Evolutionary conservation across 1,284 basidiomycete species (phyloP).

Genomic region (Ustilago trichophora): DNA sequence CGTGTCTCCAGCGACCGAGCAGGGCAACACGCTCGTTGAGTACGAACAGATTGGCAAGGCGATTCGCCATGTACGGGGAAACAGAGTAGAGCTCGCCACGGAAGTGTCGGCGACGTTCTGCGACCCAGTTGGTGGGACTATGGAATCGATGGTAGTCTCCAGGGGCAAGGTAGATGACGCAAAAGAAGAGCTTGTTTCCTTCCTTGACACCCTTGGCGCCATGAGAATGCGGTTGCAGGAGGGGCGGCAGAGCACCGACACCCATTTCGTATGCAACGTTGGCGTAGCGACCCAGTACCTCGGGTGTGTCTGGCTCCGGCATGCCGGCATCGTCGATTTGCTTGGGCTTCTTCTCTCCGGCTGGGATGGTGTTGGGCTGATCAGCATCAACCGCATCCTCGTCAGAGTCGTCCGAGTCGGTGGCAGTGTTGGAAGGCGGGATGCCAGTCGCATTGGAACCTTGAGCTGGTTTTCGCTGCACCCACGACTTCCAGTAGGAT

Average conservation of each 20-base stretch:
- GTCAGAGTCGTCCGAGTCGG: slow-evolving; percentile 13
- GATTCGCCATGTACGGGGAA: slow-evolving; percentile 92
- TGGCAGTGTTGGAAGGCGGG: background rate
- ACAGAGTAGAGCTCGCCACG: slow-evolving; percentile 96
- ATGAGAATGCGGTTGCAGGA: slow-evolving; percentile 55
- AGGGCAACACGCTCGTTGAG: slow-evolving; percentile 96
- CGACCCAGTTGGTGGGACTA: slow-evolving; percentile 93
- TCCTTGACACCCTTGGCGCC: slow-evolving; percentile 49
- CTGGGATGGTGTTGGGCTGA: slow-evolving; percentile 63
- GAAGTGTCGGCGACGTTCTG: slow-evolving; percentile 93
- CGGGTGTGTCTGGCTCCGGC: slow-evolving; percentile 61
- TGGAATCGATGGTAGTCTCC: slow-evolving; percentile 99
- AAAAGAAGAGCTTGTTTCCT: slow-evolving; percentile 88
- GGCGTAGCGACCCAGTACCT: slow-evolving; percentile 63
- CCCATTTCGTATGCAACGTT: slow-evolving; percentile 65
- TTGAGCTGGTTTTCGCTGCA: slow-evolving; percentile 6
- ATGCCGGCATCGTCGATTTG: slow-evolving; percentile 65
- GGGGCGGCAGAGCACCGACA: slow-evolving; percentile 56
- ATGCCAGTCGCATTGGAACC: slow-evolving; percentile 20
- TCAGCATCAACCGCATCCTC: slow-evolving; percentile 32
- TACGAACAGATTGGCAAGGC: slow-evolving; percentile 91
- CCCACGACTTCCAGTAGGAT: slow-evolving; percentile 40
- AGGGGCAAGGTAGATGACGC: slow-evolving; percentile 95
- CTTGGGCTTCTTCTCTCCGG: slow-evolving; percentile 48
- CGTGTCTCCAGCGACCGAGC: slow-evolving; percentile 93